Base-by-base conservation (phyloP, 768 basidiomycete genomes). In the Glaciozyma martinii region DNA sequence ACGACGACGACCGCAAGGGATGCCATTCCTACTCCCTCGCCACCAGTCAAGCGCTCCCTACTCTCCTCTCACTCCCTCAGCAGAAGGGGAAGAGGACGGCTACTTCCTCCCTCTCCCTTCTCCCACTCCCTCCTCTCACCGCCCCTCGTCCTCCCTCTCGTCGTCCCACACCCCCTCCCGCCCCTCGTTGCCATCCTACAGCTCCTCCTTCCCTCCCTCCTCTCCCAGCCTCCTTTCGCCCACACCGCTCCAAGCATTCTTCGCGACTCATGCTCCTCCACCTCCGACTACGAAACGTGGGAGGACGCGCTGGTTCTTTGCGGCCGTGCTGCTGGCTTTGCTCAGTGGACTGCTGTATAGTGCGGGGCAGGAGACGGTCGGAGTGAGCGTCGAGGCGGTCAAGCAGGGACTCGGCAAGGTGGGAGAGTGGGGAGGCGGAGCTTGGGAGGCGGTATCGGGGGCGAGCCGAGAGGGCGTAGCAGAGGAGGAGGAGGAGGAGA, bases 231-330 rank as follows among this genome's bases (percentile, higher is more conserved):
- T 3, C 33, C 60, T 1, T 32, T 61, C 52, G 56, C 44, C 12
- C 33, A 5, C 33, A 5, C n/a, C n/a, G n/a, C 10, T 33, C 33
- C 33, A 33, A 10, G 10, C 33, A 10, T 10, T 33, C 33, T 10
- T 33, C 33, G 10, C 33, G 33, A 33, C 65, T 53, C 50, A 58
- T 53, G 18, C 19, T 57, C 32, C n/a, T 61, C 27, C 65, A 10
- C 33, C 60, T 1, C 65, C 65, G 8, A 43, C 25, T 3, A 50
- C 65, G 29, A 66, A 61, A 32, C 56, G 60, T 23, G 42, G 56
- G 9, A 27, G 30, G 1, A 59, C 56, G 49, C 30, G 60, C 5
- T 44, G 42, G 5, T 32, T 25, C 46, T 61, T 12, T 1, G 53
- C 47, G 65, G 18, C 9, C 27, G 50, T 18, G 60, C 40, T 18